A percentile compares a stretch with the other conserved stretches of the same genome.
These are phyloP conservation scores for Penicillium flavigenum DNA, from an alignment of 495 filamentous ascomycete genomes.

Conservation along the genomic window DNA sequence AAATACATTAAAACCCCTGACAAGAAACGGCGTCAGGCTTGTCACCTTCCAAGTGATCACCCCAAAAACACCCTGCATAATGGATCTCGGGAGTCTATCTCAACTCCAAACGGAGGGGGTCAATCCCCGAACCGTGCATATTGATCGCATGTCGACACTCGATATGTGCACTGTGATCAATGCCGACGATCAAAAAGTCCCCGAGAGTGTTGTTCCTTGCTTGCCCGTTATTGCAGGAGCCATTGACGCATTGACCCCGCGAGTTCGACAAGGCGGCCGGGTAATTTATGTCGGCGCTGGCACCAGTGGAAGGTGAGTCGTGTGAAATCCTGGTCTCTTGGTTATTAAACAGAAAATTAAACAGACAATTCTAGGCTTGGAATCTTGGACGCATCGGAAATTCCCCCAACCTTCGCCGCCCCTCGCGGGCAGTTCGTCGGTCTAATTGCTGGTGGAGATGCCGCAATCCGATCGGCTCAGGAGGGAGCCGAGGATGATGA, in stretches of 20 bases:
- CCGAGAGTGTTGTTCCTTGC: conserved; percentile 32
- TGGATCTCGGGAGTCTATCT: conserved; percentile 30
- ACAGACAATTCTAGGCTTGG: conserved; percentile 30
- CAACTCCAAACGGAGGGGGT: conserved; percentile 38
- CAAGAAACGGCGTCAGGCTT: neutral
- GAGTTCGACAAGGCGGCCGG: conserved; percentile 37
- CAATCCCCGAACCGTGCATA: conserved; percentile 31
- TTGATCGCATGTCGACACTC: conserved; percentile 37
- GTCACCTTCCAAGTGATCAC: neutral
- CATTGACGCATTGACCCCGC: conserved; percentile 33
- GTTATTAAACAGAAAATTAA: conserved; percentile 5
- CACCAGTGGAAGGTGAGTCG: conserved; percentile 39
- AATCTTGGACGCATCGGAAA: conserved; percentile 43
- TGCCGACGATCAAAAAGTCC: conserved; percentile 34
- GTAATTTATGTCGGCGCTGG: conserved; percentile 44
- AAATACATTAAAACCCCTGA: neutral
- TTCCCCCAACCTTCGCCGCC: conserved; percentile 41
- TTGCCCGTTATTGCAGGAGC: conserved; percentile 33
- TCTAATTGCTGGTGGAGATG: conserved; percentile 41
- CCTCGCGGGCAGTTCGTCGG: conserved; percentile 37
- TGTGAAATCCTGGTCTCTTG: neutral
- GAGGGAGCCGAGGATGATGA: conserved; percentile 43
- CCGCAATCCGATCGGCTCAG: conserved; percentile 38
- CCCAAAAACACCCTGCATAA: neutral
- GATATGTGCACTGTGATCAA: conserved; percentile 40